Percentiles rank a stretch among this genome's conserved stretches.
These are phyloP conservation scores for Hypericum androsaemum DNA, from an alignment of 345 rosid species.

Conservation along the genomic window DNA sequence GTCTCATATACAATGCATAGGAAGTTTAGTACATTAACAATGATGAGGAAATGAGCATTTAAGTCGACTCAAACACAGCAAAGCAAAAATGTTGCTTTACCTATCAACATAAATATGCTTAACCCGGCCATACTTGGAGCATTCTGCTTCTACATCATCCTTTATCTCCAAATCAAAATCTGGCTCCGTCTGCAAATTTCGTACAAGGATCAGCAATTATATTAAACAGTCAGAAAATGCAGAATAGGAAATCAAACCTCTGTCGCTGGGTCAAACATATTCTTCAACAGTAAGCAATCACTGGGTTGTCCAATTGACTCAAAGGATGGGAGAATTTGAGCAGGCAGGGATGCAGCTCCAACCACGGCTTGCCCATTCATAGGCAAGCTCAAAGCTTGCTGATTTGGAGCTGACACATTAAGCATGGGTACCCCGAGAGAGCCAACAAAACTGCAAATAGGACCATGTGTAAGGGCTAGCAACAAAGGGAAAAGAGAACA, in stretches of 20 bases:
- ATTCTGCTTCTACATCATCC: constrained; percentile 77
- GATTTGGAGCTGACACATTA: constrained; percentile 52
- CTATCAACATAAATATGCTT: constrained; percentile 73
- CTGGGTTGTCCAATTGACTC: constrained; percentile 75
- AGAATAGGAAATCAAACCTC: constrained; percentile 43
- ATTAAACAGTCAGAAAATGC: background rate
- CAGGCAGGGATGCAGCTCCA: constrained; percentile 44
- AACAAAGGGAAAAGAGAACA: constrained; percentile 2
- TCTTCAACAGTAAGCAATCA: constrained; percentile 77
- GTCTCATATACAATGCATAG: too few relatives aligned
- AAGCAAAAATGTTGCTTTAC: constrained; percentile 23
- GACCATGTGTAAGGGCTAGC: constrained; percentile 1
- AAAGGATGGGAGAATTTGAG: constrained; percentile 31
- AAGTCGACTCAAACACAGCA: background rate
- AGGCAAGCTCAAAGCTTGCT: constrained; percentile 40
- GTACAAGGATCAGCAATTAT: constrained; percentile 8
- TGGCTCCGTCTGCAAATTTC: constrained; percentile 57
- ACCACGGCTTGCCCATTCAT: constrained; percentile 37
- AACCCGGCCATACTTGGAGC: constrained; percentile 74
- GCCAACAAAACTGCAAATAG: constrained; percentile 43
- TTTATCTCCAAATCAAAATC: constrained; percentile 67
- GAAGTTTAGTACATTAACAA: background rate
- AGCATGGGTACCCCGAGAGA: constrained; percentile 55
- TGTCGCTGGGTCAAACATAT: constrained; percentile 83
- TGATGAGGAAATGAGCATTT: background rate